Conservation (phyloP, 768 basidiomycete genomes). For the Tephrocybe sp. region DNA sequence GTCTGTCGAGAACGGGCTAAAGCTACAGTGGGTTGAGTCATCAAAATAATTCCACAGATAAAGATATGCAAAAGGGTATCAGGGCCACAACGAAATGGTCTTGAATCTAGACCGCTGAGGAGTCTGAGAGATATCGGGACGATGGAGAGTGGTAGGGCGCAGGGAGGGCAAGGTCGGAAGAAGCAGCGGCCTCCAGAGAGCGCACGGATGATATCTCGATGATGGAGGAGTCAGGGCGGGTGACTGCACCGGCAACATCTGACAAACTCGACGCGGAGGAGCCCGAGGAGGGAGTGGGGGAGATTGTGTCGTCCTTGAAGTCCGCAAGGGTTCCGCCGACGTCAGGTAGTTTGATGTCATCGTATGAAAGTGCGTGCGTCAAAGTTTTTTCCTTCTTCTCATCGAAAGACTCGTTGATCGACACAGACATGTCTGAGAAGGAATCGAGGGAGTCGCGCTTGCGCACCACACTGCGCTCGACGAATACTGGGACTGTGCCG, state of each 20-base stretch:
- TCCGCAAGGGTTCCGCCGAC: conserved; percentile 40
- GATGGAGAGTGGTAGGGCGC: conserved; percentile 1
- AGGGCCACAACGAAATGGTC: neutral
- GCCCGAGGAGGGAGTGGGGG: conserved; percentile 33
- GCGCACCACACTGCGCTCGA: conserved; percentile 42
- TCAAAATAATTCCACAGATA: neutral
- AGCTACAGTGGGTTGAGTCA: conserved; percentile 15
- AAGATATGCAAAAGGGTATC: conserved; percentile 6
- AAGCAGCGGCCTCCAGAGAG: conserved; percentile 4
- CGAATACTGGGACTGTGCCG: conserved; percentile 41
- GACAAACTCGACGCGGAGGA: conserved; percentile 35
- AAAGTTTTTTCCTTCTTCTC: conserved; percentile 32
- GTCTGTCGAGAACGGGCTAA: conserved; percentile 13
- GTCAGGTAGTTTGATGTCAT: conserved; percentile 35
- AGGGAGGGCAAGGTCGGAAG: conserved; percentile 6
- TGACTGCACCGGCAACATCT: conserved; percentile 17
- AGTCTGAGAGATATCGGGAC: conserved; percentile 11
- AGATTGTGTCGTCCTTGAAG: conserved; percentile 28
- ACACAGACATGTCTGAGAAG: conserved; percentile 42
- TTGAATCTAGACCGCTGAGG: conserved; percentile 8
- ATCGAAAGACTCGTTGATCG: conserved; percentile 35
- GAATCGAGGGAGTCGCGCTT: conserved; percentile 52
- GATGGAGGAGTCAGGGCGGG: conserved; percentile 22
- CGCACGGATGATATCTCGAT: conserved; percentile 34
- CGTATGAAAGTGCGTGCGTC: conserved; percentile 35